A percentile compares a stretch with the other conserved stretches of the same genome.
Evolutionary conservation across 352 stramenopile genomes (phyloP).

Genomic region (Hyaloperonospora brassicae): DNA sequence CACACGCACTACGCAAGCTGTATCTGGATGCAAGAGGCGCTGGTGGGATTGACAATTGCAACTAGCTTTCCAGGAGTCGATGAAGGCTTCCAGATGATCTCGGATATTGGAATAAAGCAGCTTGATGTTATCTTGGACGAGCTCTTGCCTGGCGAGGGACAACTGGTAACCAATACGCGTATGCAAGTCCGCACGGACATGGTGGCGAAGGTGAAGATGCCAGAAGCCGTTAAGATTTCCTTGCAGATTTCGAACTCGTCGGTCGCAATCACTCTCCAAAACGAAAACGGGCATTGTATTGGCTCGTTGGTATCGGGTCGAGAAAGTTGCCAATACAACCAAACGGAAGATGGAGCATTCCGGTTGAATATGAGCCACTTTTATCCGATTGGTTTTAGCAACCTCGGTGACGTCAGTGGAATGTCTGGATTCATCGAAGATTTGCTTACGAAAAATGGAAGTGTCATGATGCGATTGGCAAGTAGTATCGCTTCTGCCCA

Average conservation of each 20-base stretch:
- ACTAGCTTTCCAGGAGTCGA: conserved; percentile 57
- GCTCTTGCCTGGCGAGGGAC: conserved; percentile 10
- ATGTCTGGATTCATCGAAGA: conserved; percentile 56
- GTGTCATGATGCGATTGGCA: conserved; percentile 50
- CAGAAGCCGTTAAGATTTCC: conserved; percentile 56
- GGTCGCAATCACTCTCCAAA: conserved; percentile 47
- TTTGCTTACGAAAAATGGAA: conserved; percentile 50
- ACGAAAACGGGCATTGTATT: conserved; percentile 26
- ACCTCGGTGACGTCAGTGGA: conserved; percentile 21
- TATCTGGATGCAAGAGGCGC: conserved; percentile 52
- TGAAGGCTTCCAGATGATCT: conserved; percentile 56
- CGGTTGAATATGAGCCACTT: conserved; percentile 65
- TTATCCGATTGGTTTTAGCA: conserved; percentile 52
- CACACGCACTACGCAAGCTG: conserved; percentile 42
- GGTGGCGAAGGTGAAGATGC: conserved; percentile 62
- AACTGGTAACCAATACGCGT: conserved; percentile 44
- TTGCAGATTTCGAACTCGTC: conserved; percentile 59
- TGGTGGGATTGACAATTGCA: conserved; percentile 52
- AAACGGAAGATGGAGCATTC: conserved; percentile 45
- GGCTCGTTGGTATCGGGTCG: conserved; percentile 43
- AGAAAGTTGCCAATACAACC: conserved; percentile 60
- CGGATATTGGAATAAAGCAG: conserved; percentile 52
- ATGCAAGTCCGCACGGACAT: conserved; percentile 69
- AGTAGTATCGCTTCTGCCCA: conserved; percentile 27
- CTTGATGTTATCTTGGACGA: conserved; percentile 57